Evolutionary conservation across 495 filamentous ascomycete species (phyloP).

Genomic region (Daldinia caldariorum): DNA sequence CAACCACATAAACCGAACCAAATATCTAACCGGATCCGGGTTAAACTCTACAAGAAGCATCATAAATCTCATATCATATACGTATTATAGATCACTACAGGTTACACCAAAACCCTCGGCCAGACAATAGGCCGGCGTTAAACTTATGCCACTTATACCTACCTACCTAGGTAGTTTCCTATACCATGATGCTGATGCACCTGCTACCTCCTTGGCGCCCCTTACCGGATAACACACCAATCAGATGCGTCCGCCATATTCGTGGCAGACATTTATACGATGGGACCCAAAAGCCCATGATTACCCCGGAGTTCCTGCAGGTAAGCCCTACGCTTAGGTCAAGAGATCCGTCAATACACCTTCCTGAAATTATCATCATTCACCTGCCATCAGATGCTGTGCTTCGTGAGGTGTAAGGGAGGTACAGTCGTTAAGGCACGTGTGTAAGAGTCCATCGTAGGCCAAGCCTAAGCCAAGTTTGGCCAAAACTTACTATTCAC

Average conservation of each 20-base stretch:
- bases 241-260: constrained; percentile 24
- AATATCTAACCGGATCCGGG: constrained; percentile 4
- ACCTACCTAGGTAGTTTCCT: constrained; percentile 1
- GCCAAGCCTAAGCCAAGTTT: not conserved
- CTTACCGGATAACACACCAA: constrained; percentile 28
- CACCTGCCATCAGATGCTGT: constrained; percentile 29
- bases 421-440: constrained; percentile 5
- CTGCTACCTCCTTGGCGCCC: constrained; percentile 32
- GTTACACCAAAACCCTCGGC: constrained; percentile 6
- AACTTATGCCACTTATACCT: not conserved
- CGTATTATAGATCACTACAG: constrained; percentile 6
- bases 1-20: not conserved
- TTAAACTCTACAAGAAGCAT: not conserved
- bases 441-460: not conserved
- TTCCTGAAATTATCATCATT: constrained; percentile 11
- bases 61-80: not conserved
- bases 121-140: constrained; percentile 28
- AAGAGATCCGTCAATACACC: constrained; percentile 27
- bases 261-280: constrained; percentile 43
- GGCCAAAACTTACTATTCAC: not conserved
- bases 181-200: constrained; percentile 20
- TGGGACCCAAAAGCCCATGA: constrained; percentile 18
- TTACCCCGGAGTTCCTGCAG: constrained; percentile 32
- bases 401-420: not conserved
- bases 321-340: constrained; percentile 28